Evolutionary conservation across 2,329 filamentous ascomycete genomes (phyloP).

Genomic region (Tolypocladium sp.): DNA sequence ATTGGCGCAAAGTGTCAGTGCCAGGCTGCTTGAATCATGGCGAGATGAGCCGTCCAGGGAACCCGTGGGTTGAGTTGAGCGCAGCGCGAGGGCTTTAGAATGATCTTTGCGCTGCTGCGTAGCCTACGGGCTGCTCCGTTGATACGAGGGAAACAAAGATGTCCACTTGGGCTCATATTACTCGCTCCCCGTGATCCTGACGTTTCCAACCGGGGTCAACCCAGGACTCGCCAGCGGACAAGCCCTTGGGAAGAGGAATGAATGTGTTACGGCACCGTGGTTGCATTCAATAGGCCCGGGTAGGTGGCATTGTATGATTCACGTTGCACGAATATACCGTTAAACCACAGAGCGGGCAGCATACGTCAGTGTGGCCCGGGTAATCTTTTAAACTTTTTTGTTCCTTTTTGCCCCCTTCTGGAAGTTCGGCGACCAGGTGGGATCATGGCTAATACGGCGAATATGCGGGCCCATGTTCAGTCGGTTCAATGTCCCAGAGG

Average conservation of each 20-base stretch:
- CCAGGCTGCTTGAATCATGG: not conserved
- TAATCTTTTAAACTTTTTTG: not conserved
- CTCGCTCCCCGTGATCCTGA: not conserved
- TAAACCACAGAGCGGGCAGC: not conserved
- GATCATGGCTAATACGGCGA: not conserved
- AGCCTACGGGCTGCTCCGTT: not conserved
- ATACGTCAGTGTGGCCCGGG: not conserved
- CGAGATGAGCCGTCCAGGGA: not conserved
- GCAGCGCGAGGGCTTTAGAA: not conserved
- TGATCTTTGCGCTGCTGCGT: not conserved
- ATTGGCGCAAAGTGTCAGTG: too few relatives aligned
- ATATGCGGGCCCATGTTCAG: not conserved
- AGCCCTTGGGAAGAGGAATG: not conserved
- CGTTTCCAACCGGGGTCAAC: not conserved
- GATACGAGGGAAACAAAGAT: not conserved
- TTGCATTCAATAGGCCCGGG: not conserved
- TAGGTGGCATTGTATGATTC: not conserved
- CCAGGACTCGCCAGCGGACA: not conserved
- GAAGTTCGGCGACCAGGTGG: not conserved
- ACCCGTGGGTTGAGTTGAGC: not conserved
- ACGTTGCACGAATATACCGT: not conserved
- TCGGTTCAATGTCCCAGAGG: not conserved
- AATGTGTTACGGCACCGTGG: not conserved
- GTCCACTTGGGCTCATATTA: not conserved
- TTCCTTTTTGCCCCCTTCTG: not conserved